Base-by-base conservation (phyloP, 1,139 yeast species). In the Groenewaldozyma sp. region DNA sequence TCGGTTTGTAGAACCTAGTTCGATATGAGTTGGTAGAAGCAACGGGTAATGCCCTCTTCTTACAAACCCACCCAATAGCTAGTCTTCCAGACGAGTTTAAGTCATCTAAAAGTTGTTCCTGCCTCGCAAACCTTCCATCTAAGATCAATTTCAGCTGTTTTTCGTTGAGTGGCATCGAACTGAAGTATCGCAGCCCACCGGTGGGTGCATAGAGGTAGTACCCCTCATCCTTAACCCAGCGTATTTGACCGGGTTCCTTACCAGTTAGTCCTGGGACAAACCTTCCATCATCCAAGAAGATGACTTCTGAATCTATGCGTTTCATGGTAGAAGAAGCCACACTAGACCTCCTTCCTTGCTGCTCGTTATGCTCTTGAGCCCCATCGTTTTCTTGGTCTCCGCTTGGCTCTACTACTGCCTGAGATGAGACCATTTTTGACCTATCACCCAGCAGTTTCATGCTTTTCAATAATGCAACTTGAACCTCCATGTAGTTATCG, bases 171-270 rank as follows among this genome's bases (percentile, higher is more conserved):
- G 51, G 45, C 10, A 68, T 58, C 32, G 63, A 56, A 2, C 75
- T 58, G 39, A 68, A 65, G 45, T 71, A 71, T 31, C 77, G 62
- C 24, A 73, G 47, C 0, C 78, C 78, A 21, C 77, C 77, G 22
- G 71, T 62, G 1, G 77, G 75, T 13, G 74, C 63, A 24, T 71
- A 56, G 27, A 72, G 51, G 11, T 20, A 26, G 14, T 41, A 31
- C 6, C 37, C 42, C 2, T 35, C 34, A 11, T 31, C 35, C 19
- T 45, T 47, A 24, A 40, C 42, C 53, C 56, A 55, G 18, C 58
- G 52, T 14, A 63, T 40, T 41, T 62, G 59, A 7, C 70, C 70
- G 1, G 72, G 71, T 35, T 64, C 70, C 3, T 56, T 48, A 16
- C 54, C 55, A 7, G 54, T 47, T 29, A 54, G 60, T 21, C 65